Evolutionary conservation across 1,284 basidiomycete genomes (phyloP).

Genomic region (Sphagnurus paluster): DNA sequence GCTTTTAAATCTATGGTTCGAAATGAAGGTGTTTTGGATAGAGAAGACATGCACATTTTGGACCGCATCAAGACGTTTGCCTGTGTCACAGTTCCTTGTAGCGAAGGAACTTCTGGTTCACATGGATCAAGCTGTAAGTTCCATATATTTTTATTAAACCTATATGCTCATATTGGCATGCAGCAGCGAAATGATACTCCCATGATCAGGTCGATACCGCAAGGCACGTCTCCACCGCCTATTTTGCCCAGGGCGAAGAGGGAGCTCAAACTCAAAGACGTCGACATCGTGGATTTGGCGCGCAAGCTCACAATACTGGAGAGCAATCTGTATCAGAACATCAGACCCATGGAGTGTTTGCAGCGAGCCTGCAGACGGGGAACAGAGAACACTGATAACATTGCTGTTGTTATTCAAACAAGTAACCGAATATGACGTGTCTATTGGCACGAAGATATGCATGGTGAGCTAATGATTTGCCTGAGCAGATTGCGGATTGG

Average conservation of each 20-base stretch:
- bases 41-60: constrained; percentile 78
- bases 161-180: constrained; percentile 12
- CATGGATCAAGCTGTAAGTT: constrained; percentile 71
- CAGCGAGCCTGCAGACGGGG: constrained; percentile 76
- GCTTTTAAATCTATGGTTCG: constrained; percentile 80
- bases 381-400: constrained; percentile 76
- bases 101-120: constrained; percentile 72
- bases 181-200: constrained; percentile 62
- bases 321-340: constrained; percentile 83
- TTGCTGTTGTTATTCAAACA: constrained; percentile 88
- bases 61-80: constrained; percentile 80
- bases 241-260: constrained; percentile 75
- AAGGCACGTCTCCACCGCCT: constrained; percentile 64
- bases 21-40: constrained; percentile 80
- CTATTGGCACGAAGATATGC: not conserved
- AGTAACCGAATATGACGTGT: constrained; percentile 76
- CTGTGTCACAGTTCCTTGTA: constrained; percentile 59
- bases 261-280: constrained; percentile 83
- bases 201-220: constrained; percentile 54
- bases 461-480: constrained; percentile 3
- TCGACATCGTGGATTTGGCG: constrained; percentile 90
- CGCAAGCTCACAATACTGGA: constrained; percentile 95
- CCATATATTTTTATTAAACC: not conserved
- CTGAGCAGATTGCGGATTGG: constrained; percentile 83
- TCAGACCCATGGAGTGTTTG: constrained; percentile 91